Conservation (phyloP, 2,329 filamentous ascomycete genomes). For the Talaromyces amestolkiae region DNA sequence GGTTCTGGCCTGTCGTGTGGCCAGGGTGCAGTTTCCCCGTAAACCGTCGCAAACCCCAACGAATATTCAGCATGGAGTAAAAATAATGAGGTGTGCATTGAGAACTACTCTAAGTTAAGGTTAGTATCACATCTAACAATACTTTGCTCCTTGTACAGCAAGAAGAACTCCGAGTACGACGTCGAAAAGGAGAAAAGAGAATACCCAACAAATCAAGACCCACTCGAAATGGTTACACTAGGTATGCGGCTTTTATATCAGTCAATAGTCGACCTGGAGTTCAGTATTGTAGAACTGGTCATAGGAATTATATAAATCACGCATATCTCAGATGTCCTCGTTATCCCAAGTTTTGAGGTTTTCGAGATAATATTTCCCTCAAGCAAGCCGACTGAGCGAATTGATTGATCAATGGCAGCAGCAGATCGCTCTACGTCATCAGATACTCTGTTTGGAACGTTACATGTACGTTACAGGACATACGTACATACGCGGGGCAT, state of each 20-base stretch:
- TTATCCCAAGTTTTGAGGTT: not conserved
- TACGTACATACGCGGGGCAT: not conserved
- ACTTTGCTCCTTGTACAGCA: not conserved
- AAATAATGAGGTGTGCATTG: not conserved
- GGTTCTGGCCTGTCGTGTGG: not conserved
- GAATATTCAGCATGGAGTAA: not conserved
- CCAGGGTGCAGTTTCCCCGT: not conserved
- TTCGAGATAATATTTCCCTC: not conserved
- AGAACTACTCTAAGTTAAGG: not conserved
- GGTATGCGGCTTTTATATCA: not conserved
- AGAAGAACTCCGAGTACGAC: not conserved
- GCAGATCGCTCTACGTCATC: slow-evolving; percentile 3
- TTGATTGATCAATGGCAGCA: slow-evolving; percentile 4
- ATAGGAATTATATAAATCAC: not conserved
- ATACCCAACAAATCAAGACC: not conserved
- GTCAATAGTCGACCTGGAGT: not conserved
- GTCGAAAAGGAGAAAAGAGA: not conserved
- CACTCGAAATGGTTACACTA: not conserved
- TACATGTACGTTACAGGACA: not conserved
- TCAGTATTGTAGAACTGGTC: not conserved
- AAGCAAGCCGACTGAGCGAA: not conserved
- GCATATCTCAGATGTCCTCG: not conserved
- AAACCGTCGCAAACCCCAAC: not conserved
- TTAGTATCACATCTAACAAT: not conserved
- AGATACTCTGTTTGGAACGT: not conserved